Percentiles rank a stretch among this genome's conserved stretches.
phyloP scores from a whole-genome alignment of 768 basidiomycete genomes.

The Phlebiopsis gigantea region DNA sequence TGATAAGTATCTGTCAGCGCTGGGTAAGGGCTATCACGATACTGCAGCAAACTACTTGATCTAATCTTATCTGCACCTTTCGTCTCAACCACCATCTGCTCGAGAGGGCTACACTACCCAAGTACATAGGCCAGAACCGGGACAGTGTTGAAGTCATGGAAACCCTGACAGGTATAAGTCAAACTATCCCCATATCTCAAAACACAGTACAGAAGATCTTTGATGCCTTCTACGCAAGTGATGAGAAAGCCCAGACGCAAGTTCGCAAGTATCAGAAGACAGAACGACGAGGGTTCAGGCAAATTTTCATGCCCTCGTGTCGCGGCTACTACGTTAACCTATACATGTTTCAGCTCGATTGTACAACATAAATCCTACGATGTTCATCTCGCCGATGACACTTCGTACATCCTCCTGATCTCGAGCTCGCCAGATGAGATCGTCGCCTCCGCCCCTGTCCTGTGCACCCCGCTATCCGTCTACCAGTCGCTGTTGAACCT shows the following conservation, averaged over 20 bases:
- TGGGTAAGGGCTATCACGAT: no score
- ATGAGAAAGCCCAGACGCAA: neutral
- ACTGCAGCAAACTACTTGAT: no score
- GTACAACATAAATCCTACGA: constrained; percentile 23
- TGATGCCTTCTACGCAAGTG: neutral
- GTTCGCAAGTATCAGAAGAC: neutral
- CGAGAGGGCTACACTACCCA: no score
- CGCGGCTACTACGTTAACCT: neutral
- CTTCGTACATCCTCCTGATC: constrained; percentile 18
- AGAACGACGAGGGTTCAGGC: neutral
- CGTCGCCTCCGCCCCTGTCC: constrained; percentile 15
- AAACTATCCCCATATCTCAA: no score
- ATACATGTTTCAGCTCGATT: constrained; percentile 15
- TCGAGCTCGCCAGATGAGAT: constrained; percentile 14
- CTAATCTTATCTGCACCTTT: no score
- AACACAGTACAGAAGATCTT: neutral
- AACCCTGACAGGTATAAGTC: no score
- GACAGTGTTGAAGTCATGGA: no score
- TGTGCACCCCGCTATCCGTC: constrained; percentile 19
- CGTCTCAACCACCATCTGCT: neutral
- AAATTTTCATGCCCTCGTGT: neutral
- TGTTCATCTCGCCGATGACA: constrained; percentile 17
- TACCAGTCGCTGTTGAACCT: constrained; percentile 1
- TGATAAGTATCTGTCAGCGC: no score
- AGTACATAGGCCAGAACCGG: no score